Percentiles rank a stretch among this genome's conserved stretches.
Evolutionary conservation across 768 basidiomycete genomes (phyloP).

Genomic region (Psilocybe tampanensis): DNA sequence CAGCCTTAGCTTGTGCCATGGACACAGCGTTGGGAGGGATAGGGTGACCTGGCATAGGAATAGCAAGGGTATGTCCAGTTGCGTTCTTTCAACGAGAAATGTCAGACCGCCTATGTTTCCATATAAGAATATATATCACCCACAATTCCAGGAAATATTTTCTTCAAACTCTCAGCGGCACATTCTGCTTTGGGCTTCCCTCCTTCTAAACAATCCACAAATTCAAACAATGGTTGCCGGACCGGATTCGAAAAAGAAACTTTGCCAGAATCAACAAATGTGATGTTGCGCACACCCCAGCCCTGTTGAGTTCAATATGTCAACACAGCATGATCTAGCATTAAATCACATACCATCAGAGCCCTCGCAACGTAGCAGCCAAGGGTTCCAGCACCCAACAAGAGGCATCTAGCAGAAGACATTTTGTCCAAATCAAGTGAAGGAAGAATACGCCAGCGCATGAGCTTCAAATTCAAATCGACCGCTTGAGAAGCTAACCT

Average conservation of each 20-base stretch:
- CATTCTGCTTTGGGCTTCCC: conserved; percentile 94
- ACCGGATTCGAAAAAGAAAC: conserved; percentile 99
- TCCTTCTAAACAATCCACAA: conserved; percentile 89
- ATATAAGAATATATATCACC: conserved; percentile 28
- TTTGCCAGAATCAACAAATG: conserved; percentile 86
- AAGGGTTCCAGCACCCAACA: conserved; percentile 94
- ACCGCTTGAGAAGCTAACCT: conserved; percentile 96
- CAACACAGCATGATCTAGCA: background rate
- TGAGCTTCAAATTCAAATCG: conserved; percentile 96
- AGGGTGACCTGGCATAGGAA: conserved; percentile 99
- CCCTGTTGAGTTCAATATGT: conserved; percentile 51
- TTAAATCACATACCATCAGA: conserved; percentile 67
- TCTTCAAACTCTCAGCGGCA: conserved; percentile 82
- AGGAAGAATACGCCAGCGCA: conserved; percentile 97
- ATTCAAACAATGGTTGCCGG: conserved; percentile 94
- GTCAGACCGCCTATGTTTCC: background rate
- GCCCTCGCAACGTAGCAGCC: conserved; percentile 95
- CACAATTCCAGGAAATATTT: conserved; percentile 93
- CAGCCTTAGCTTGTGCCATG: conserved; percentile 59
- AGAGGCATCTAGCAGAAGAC: conserved; percentile 73
- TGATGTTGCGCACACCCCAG: conserved; percentile 95
- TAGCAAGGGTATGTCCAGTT: conserved; percentile 71
- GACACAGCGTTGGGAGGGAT: conserved; percentile 56
- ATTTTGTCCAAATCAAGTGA: conserved; percentile 87
- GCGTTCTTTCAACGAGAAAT: conserved; percentile 62